A percentile compares a stretch with the other conserved stretches of the same genome.
phyloP scores from a whole-genome alignment of 345 rosid species.

The Excoecaria cochinchinensis region DNA sequence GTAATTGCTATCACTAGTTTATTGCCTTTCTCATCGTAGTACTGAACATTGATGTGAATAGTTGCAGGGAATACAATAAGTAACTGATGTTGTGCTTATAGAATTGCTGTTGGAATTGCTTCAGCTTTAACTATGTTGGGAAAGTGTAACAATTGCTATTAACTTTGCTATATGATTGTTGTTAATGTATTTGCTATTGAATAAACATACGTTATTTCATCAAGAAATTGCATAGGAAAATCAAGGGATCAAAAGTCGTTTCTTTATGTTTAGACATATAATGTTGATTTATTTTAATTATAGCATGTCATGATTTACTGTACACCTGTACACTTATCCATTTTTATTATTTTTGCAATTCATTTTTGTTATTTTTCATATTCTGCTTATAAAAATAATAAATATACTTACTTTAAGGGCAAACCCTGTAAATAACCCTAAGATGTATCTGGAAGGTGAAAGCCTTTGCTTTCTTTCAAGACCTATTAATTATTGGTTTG shows the following conservation, averaged over 20 bases:
- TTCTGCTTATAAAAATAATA: neutral
- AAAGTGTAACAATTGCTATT: neutral
- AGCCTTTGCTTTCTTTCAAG: neutral
- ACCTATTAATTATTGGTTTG: neutral
- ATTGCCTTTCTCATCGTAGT: neutral
- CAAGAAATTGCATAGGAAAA: neutral
- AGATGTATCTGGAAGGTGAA: neutral
- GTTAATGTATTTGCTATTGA: neutral
- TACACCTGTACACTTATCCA: no score
- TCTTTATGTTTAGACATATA: neutral
- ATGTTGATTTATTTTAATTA: neutral
- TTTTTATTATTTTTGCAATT: neutral
- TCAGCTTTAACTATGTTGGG: neutral
- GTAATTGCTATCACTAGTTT: conserved; percentile 9
- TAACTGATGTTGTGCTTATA: neutral
- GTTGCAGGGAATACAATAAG: neutral
- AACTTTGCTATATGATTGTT: neutral
- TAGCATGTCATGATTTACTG: neutral
- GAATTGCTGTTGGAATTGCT: neutral
- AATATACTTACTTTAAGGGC: neutral
- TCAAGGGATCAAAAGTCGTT: neutral
- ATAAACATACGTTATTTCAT: neutral
- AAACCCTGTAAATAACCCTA: neutral
- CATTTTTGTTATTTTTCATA: neutral
- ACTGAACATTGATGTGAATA: neutral